A percentile compares a stretch with the other conserved stretches of the same genome.
Evolutionary conservation across 179 eudicot species (phyloP).

Genomic region (Beta macrorhiza): DNA sequence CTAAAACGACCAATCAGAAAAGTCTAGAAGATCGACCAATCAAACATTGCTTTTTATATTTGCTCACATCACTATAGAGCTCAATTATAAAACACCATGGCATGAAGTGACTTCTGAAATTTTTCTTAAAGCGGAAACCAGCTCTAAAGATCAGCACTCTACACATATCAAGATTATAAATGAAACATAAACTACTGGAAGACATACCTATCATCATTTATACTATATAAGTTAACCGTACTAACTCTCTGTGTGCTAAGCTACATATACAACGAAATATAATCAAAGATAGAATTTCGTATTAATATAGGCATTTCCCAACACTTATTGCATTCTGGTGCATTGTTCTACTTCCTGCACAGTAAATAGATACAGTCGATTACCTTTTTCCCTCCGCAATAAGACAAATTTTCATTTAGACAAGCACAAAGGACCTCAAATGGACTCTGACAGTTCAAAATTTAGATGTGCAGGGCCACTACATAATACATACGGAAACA

Average conservation of each 20-base stretch:
- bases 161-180: neutral
- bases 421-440: neutral
- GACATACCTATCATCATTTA: neutral
- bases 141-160: neutral
- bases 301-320: neutral
- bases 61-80: neutral
- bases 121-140: neutral
- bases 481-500: neutral
- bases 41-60: neutral
- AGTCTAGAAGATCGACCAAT: neutral
- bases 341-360: neutral
- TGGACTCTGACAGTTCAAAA: neutral
- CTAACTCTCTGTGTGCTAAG: neutral
- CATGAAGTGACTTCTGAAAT: neutral
- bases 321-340: neutral
- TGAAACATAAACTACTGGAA: too few relatives aligned
- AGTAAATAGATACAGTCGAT: neutral
- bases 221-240: neutral
- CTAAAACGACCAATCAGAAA: neutral
- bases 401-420: neutral
- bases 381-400: neutral
- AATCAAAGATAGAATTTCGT: neutral
- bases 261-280: neutral
- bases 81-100: neutral
- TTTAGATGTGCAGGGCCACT: neutral